Evolutionary conservation across 2,329 filamentous ascomycete genomes (phyloP).

Genomic region (Cercospora zeae-maydis): DNA sequence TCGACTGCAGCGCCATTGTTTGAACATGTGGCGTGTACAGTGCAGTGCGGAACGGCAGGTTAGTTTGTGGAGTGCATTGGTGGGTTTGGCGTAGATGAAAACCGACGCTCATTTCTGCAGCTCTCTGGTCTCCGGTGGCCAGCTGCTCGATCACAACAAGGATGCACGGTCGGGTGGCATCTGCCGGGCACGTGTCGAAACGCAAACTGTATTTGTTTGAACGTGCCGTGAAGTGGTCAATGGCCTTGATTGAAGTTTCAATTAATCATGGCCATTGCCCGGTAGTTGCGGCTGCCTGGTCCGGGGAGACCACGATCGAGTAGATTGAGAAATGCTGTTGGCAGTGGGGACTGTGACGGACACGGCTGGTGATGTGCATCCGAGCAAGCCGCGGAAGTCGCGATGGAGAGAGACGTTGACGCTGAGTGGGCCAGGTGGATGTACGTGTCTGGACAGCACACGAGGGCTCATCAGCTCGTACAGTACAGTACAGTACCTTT

Average conservation of each 20-base stretch:
- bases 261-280: background rate
- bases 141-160: background rate
- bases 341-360: background rate
- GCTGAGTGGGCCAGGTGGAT: background rate
- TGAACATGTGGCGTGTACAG: background rate
- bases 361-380: background rate
- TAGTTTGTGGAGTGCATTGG: background rate
- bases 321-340: background rate
- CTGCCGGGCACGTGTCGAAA: background rate
- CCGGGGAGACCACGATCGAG: background rate
- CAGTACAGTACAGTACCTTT: background rate
- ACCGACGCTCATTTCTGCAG: background rate
- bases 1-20: background rate
- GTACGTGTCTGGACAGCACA: background rate
- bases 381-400: background rate
- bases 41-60: background rate
- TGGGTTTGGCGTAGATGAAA: background rate
- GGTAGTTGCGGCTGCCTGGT: background rate
- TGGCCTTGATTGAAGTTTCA: background rate
- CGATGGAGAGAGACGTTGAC: background rate
- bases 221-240: background rate
- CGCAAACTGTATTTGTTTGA: background rate
- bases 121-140: background rate
- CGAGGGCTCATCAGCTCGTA: background rate
- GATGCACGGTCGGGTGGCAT: background rate